phyloP scores from a whole-genome alignment of 768 basidiomycete species.

The Rhodosporidiobolus sp. region DNA sequence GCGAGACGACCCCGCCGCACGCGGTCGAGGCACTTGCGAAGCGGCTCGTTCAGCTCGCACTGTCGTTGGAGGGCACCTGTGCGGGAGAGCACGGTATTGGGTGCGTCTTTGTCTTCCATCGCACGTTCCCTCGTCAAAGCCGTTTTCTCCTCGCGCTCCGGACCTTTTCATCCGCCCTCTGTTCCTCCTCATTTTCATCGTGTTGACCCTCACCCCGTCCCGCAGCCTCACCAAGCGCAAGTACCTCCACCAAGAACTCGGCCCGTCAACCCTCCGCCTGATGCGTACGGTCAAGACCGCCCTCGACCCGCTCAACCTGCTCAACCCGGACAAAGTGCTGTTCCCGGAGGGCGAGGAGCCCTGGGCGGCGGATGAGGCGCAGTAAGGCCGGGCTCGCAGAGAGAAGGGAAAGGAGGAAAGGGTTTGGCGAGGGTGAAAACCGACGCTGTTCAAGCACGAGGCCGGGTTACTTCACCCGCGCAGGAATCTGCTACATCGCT shows the following conservation, averaged over 20 bases:
- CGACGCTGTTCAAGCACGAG: too few species aligned
- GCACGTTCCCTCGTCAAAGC: background rate
- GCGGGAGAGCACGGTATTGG: slow-evolving; percentile 47
- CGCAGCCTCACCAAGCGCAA: slow-evolving; percentile 48
- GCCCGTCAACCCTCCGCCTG: slow-evolving; percentile 71
- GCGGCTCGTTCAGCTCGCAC: slow-evolving; percentile 50
- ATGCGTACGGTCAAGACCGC: slow-evolving; percentile 81
- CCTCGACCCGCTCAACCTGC: slow-evolving; percentile 72
- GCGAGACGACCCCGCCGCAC: background rate
- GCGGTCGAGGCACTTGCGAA: slow-evolving; percentile 48
- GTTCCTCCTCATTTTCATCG: background rate
- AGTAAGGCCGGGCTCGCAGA: background rate
- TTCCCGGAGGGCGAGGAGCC: slow-evolving; percentile 19
- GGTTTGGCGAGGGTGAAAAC: too few species aligned
- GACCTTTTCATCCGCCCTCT: background rate
- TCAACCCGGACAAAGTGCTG: slow-evolving; percentile 76
- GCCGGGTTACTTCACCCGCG: too few species aligned
- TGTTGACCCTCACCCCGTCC: background rate
- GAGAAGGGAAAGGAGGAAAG: too few species aligned
- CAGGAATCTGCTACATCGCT: too few species aligned
- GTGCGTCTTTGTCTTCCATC: background rate
- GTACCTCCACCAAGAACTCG: slow-evolving; percentile 79
- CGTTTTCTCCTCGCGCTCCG: too few species aligned
- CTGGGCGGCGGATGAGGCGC: too few species aligned
- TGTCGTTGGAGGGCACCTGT: slow-evolving; percentile 52